Conservation (phyloP, 495 filamentous ascomycete genomes). For the Ramalina peruviana region DNA sequence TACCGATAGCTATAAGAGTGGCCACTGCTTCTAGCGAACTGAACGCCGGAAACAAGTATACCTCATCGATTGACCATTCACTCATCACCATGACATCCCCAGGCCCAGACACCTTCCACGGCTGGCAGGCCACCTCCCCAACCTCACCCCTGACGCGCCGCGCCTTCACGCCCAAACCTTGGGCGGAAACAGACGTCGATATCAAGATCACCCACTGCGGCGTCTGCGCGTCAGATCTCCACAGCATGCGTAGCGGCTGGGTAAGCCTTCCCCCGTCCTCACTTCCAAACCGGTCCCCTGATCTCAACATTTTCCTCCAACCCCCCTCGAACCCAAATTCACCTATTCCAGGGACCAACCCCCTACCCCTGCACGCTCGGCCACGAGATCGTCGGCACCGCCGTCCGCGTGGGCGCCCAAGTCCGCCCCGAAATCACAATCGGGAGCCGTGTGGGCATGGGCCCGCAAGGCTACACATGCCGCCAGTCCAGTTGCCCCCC, state of each 20-base stretch:
- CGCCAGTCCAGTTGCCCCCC: constrained; percentile 47
- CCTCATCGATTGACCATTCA: too few relatives aligned
- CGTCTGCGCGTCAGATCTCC: constrained; percentile 66
- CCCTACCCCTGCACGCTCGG: constrained; percentile 61
- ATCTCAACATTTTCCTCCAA: too few relatives aligned
- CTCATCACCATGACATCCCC: too few relatives aligned
- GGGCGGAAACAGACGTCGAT: constrained; percentile 62
- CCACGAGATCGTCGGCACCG: constrained; percentile 73
- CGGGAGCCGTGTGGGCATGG: constrained; percentile 77
- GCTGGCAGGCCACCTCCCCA: constrained; percentile 58
- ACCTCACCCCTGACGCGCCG: constrained; percentile 56
- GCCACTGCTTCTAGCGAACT: too few relatives aligned
- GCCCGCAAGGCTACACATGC: constrained; percentile 49
- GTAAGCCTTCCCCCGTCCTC: background rate
- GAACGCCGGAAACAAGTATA: too few relatives aligned
- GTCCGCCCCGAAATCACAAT: constrained; percentile 40
- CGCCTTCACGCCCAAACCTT: constrained; percentile 60
- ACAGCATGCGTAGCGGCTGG: constrained; percentile 64
- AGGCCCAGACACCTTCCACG: constrained; percentile 43
- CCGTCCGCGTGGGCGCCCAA: constrained; percentile 52
- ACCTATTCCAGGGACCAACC: constrained; percentile 27
- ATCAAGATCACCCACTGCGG: constrained; percentile 70
- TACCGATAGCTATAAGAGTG: too few relatives aligned
- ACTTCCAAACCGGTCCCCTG: background rate
- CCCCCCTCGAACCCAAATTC: too few relatives aligned